Evolutionary conservation across 768 basidiomycete genomes (phyloP).

Genomic region (Pisolithus orientalis): DNA sequence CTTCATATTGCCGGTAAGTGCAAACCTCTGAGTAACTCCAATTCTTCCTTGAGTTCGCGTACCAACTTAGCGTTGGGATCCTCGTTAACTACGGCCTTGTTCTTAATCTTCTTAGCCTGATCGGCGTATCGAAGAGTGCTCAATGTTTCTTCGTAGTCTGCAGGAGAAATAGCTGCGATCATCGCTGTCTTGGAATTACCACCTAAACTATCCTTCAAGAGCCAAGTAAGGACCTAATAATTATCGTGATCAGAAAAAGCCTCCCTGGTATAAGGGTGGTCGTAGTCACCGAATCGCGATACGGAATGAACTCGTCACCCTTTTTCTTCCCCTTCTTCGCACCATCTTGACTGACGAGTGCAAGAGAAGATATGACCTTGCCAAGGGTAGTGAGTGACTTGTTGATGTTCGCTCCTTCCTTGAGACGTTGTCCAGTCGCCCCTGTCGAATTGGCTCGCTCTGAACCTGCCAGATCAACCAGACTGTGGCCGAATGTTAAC

Average conservation of each 20-base stretch:
- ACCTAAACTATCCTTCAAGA: conserved; percentile 95
- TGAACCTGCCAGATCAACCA: conserved; percentile 95
- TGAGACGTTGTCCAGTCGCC: conserved; percentile 91
- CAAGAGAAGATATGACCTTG: conserved; percentile 92
- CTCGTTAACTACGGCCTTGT: conserved; percentile 98
- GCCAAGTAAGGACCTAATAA: conserved; percentile 87
- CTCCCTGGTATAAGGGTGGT: not conserved
- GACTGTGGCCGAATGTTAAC: conserved; percentile 35
- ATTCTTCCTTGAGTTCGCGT: conserved; percentile 96
- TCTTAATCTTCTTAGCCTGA: conserved; percentile 99
- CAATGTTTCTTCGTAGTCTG: conserved; percentile 96
- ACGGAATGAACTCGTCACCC: conserved; percentile 90
- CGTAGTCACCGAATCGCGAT: conserved; percentile 84
- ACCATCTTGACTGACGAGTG: conserved; percentile 48
- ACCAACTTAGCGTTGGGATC: conserved; percentile 99
- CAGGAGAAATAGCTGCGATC: conserved; percentile 99
- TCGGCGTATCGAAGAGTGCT: conserved; percentile 97
- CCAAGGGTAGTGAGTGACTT: conserved; percentile 97
- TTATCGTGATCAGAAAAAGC: not conserved
- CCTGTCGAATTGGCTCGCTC: conserved; percentile 98
- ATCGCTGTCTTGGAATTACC: conserved; percentile 98
- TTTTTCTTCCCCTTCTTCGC: conserved; percentile 86
- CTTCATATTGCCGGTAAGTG: not conserved
- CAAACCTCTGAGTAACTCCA: conserved; percentile 83
- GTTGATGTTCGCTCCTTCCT: conserved; percentile 98